These are phyloP conservation scores for Alternaria sp. DNA, from an alignment of 2,329 filamentous ascomycete genomes.

Conservation along the genomic window DNA sequence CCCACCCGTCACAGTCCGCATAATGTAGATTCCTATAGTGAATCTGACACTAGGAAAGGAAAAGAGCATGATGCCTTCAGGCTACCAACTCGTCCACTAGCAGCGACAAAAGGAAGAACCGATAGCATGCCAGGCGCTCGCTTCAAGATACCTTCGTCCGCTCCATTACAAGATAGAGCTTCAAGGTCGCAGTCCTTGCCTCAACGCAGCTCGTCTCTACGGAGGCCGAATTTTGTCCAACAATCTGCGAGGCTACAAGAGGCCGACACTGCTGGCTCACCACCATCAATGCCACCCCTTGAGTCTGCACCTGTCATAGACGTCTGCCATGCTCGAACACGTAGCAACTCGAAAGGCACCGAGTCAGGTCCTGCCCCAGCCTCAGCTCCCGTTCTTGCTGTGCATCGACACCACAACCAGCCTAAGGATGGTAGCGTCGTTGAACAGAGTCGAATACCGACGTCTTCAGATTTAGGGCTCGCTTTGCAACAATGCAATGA, in stretches of 20 bases:
- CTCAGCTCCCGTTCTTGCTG: neutral
- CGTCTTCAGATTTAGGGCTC: constrained; percentile 36
- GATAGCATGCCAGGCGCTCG: constrained; percentile 16
- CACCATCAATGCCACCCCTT: constrained; percentile 32
- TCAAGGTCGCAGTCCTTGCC: constrained; percentile 39
- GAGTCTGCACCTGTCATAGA: constrained; percentile 7
- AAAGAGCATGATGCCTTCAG: constrained; percentile 14
- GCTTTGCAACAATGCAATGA: constrained; percentile 40
- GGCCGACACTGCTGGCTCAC: constrained; percentile 16
- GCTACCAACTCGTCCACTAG: constrained; percentile 12
- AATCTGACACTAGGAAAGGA: constrained; percentile 5
- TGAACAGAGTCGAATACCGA: constrained; percentile 12
- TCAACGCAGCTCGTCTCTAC: constrained; percentile 31
- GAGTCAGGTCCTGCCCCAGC: constrained; percentile 4
- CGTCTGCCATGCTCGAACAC: neutral
- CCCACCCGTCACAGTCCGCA: constrained; percentile 11
- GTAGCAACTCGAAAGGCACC: neutral
- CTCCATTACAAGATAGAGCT: constrained; percentile 20
- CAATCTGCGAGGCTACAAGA: constrained; percentile 15
- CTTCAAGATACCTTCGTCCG: constrained; percentile 31
- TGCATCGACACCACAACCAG: neutral
- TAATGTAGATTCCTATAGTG: constrained; percentile 4
- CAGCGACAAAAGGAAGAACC: constrained; percentile 13
- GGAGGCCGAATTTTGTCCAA: constrained; percentile 23
- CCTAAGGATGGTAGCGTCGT: neutral